Evolutionary conservation across 768 basidiomycete species (phyloP), one percentile per base, ranked within the genome.

Genomic region (Amanita polypyramis): DNA sequence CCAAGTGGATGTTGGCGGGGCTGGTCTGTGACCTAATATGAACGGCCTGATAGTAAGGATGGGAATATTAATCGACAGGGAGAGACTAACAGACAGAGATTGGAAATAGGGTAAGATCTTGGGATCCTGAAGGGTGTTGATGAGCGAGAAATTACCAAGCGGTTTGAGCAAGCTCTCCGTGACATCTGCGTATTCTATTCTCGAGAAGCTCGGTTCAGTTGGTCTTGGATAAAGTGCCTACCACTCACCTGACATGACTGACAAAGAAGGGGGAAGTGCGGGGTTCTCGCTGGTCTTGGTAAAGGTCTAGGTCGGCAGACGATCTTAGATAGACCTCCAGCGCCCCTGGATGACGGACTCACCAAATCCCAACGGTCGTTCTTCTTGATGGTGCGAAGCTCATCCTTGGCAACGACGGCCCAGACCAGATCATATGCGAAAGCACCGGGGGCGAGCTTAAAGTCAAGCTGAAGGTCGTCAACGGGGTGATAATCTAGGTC

Each of bases 321-420:
- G 33, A 43, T 52, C 7, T 43, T 15, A 23, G 4, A 12, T 34
- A 38, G 35, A n/a, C 8, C 15, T 11, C 36, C 15, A 39, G 21
- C 46, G 12, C 21, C 10, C 8, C 34, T 21, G 3, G 12, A 37
- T 42, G 46, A 30, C n/a, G 42, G 42, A 72, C 83, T 58, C 50
- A 95, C 92, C 62, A 94, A 64, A 61, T 95, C 93, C 88, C 89
- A 96, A 52, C 92, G 76, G 49, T 72, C 64, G 47, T 80, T 71
- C 62, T 79, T 82, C 62, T 79, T 82, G 57, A 90, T 76, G 30
- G 69, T 68, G 49, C 74, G 65, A 52, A 94, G 70, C 54, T 89
- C 85, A 49, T 83, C 77, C 68, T 94, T 96, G 29, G 77, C 73
- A 21, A 92, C 82, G 46, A 93, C 62, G 8, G 80, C 90, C 82